Base-by-base conservation (phyloP, 2,329 filamentous ascomycete species). In the Orbilia blumenaviensis region DNA sequence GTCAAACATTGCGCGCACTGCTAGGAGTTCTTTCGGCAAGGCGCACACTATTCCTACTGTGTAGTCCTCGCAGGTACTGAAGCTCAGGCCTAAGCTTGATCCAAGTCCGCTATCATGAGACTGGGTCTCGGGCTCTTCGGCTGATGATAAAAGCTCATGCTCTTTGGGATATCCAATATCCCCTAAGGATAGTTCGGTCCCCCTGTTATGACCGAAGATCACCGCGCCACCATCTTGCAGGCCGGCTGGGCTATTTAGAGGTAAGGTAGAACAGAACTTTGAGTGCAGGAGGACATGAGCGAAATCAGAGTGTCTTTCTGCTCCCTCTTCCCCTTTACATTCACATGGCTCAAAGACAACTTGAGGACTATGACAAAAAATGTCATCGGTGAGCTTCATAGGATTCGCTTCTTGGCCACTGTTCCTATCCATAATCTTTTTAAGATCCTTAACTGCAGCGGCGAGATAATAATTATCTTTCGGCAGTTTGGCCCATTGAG, bases 381-480 rank as follows among this genome's bases (percentile, higher is more conserved):
- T 76, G 46, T 78, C 44, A 44, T 77, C 48, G 9, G 60, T 71
- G 14, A 79, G 52, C 42, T 58, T 72, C 63, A 69, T 41, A 9
- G 79, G 79, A 16, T 44, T 75, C 25, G 50, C 38, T 8, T 78
- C 32, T 16, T 71, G 54, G 52, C 79, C 72, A 12, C 81, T 81
- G n/a, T 79, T 32, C 1, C 67, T 77, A n/a, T 80, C 73, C 64
- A 82, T 81, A 21, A 83, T 81, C 1, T 79, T 62, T n/a, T 77
- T 67, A 0, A 83, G 60, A 41, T 83, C 80, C 0, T 72, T 36
- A 10, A 79, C 78, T 14, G 77, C 63, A 2, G 78, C 80, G 0
- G 81, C 81, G 2, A 83, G 79, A 58, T 81, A 82, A 36, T 80
- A 81, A 38, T 78, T 78, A 3, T 66, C 76, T 4, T 38, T 78